phyloP scores from a whole-genome alignment of 1,284 basidiomycete species.

The Testicularia cyperi region DNA sequence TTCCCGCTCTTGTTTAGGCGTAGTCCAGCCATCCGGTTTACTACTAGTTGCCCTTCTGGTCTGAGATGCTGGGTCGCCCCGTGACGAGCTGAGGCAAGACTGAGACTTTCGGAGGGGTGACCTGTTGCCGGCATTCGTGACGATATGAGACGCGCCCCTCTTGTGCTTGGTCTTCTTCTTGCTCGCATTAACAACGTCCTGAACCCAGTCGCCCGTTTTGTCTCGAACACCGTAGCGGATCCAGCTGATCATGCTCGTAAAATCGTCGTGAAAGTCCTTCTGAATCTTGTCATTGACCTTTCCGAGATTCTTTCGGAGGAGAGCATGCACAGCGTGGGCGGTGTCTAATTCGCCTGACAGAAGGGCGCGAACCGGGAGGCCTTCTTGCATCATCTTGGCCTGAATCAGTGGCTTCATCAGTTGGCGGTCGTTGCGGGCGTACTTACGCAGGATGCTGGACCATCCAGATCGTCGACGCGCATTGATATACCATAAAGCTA shows the following conservation, averaged over 20 bases:
- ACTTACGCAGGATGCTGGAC: conserved; percentile 44
- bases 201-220: conserved; percentile 43
- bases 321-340: conserved; percentile 4
- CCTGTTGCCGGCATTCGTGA: conserved; percentile 19
- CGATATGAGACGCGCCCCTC: conserved; percentile 2
- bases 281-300: conserved; percentile 4
- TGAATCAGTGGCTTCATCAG: conserved; percentile 18
- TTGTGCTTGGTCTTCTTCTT: conserved; percentile 13
- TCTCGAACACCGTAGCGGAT: conserved; percentile 45
- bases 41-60: too few relatives aligned
- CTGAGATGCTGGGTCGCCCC: too few relatives aligned
- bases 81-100: too few relatives aligned
- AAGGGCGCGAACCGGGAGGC: background rate
- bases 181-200: conserved; percentile 23
- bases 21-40: too few relatives aligned
- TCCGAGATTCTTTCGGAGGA: conserved; percentile 15
- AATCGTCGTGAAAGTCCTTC: conserved; percentile 28
- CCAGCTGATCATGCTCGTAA: conserved; percentile 36
- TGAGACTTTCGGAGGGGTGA: too few relatives aligned
- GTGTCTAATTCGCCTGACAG: background rate
- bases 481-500: conserved; percentile 58
- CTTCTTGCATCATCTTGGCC: conserved; percentile 14
- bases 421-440: conserved; percentile 25
- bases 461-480: conserved; percentile 55
- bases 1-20: too few relatives aligned